These are phyloP conservation scores for Angomonas deanei DNA, from an alignment of 208 protist genomes.

Conservation along the genomic window DNA sequence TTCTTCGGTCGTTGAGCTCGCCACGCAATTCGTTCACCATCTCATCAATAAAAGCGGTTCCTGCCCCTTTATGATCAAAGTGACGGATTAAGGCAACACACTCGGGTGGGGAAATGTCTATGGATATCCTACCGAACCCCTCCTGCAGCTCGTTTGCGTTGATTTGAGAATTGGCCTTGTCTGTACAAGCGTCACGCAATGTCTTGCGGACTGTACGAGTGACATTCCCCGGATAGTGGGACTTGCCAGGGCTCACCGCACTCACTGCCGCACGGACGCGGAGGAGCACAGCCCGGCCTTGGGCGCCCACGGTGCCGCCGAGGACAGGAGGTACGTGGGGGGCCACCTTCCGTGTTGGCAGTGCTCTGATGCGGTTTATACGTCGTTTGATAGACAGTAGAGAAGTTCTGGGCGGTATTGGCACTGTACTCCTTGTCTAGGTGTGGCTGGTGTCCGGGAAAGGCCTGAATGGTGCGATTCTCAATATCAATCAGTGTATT, in stretches of 20 bases:
- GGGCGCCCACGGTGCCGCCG: slow-evolving; percentile 43
- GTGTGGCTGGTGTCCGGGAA: slow-evolving; percentile 80
- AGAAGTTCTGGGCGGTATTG: slow-evolving; percentile 4
- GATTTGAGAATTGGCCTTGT: slow-evolving; percentile 26
- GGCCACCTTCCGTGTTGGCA: slow-evolving; percentile 8
- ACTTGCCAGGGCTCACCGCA: slow-evolving; percentile 26
- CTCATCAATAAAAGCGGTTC: slow-evolving; percentile 28
- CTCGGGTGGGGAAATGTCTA: slow-evolving; percentile 42
- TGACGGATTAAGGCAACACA: slow-evolving; percentile 62
- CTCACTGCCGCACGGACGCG: slow-evolving; percentile 64
- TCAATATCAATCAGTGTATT: slow-evolving; percentile 69
- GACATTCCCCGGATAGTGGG: slow-evolving; percentile 73
- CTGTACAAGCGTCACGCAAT: slow-evolving; percentile 21
- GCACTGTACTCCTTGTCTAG: slow-evolving; percentile 43
- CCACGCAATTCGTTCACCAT: slow-evolving; percentile 69
- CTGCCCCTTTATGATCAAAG: slow-evolving; percentile 47
- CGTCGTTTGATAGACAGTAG: slow-evolving; percentile 17
- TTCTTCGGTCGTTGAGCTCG: slow-evolving; percentile 54
- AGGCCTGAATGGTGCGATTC: slow-evolving; percentile 57
- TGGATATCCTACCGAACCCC: slow-evolving; percentile 33
- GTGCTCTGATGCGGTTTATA: neutral
- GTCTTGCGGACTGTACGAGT: slow-evolving; percentile 45
- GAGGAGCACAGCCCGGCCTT: slow-evolving; percentile 52
- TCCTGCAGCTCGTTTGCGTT: slow-evolving; percentile 63
- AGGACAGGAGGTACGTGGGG: slow-evolving; percentile 45